Percentiles rank a stretch among this genome's conserved stretches.
These are phyloP conservation scores for Ceratocystis variospora DNA, from an alignment of 2,329 filamentous ascomycete genomes.

Conservation along the genomic window DNA sequence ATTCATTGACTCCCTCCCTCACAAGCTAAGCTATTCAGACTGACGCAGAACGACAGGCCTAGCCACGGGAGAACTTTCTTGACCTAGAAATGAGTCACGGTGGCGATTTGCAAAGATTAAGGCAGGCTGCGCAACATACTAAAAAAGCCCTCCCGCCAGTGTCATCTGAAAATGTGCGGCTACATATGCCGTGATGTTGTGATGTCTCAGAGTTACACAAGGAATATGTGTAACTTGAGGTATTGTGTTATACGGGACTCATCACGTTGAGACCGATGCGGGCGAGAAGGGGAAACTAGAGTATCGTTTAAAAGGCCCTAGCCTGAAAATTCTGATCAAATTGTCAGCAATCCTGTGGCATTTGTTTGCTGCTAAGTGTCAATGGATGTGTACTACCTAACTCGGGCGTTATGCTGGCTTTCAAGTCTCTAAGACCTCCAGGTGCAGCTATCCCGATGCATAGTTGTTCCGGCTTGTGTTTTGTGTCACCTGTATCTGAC, in stretches of 20 bases:
- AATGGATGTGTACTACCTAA: not conserved
- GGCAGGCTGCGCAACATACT: not conserved
- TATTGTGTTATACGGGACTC: not conserved
- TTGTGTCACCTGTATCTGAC: not conserved
- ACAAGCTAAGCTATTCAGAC: not conserved
- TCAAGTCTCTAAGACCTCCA: not conserved
- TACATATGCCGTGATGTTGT: not conserved
- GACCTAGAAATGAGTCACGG: not conserved
- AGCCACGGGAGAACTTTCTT: not conserved
- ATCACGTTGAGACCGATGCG: not conserved
- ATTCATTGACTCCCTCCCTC: not conserved
- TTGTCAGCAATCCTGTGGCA: not conserved
- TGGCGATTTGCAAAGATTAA: not conserved
- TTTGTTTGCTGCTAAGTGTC: not conserved
- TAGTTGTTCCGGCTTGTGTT: not conserved
- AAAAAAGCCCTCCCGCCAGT: not conserved
- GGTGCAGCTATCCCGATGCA: not conserved
- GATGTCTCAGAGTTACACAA: not conserved
- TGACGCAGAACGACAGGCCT: not conserved
- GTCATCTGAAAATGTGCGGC: not conserved
- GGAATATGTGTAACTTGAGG: not conserved
- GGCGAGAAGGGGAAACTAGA: no score
- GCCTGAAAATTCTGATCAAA: no score
- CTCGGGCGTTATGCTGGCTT: conserved; percentile 1
- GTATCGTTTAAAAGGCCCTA: no score